phyloP scores from a whole-genome alignment of 108 stramenopile species.

The Cyclotella choctawhatcheeana region DNA sequence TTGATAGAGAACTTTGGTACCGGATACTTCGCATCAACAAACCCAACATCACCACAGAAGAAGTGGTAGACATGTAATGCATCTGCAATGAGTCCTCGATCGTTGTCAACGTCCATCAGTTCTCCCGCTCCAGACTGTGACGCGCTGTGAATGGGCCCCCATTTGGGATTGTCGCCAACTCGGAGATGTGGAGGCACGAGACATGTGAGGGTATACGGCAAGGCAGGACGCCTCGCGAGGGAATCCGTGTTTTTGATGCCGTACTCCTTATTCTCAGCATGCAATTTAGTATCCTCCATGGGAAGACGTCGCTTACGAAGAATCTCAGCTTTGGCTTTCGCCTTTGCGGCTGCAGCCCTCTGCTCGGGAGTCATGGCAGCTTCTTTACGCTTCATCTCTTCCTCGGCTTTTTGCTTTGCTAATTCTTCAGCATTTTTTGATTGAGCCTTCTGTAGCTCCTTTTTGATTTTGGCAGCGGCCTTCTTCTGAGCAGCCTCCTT shows the following conservation, averaged over 20 bases:
- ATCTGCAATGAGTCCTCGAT: constrained; percentile 65
- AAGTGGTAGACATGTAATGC: constrained; percentile 81
- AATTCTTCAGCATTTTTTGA: constrained; percentile 26
- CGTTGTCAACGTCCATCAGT: constrained; percentile 24
- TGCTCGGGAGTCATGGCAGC: constrained; percentile 34
- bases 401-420: constrained; percentile 38
- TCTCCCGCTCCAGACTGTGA: constrained; percentile 34
- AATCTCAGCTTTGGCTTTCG: constrained; percentile 60
- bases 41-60: constrained; percentile 79
- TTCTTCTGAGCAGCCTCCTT: constrained; percentile 54
- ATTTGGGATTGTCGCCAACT: constrained; percentile 22
- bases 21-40: constrained; percentile 40
- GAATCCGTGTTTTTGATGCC: constrained; percentile 58
- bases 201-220: constrained; percentile 55
- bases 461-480: constrained; percentile 49
- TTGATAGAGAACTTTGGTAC: constrained; percentile 69
- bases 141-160: constrained; percentile 14
- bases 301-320: constrained; percentile 78
- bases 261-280: constrained; percentile 81
- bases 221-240: constrained; percentile 59
- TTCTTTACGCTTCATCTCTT: constrained; percentile 35
- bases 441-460: constrained; percentile 31
- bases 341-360: constrained; percentile 33
- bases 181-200: constrained; percentile 40
- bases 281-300: constrained; percentile 80